These are phyloP conservation scores for Berberis thunbergii DNA, from an alignment of 164 flowering plant species.

Conservation along the genomic window DNA sequence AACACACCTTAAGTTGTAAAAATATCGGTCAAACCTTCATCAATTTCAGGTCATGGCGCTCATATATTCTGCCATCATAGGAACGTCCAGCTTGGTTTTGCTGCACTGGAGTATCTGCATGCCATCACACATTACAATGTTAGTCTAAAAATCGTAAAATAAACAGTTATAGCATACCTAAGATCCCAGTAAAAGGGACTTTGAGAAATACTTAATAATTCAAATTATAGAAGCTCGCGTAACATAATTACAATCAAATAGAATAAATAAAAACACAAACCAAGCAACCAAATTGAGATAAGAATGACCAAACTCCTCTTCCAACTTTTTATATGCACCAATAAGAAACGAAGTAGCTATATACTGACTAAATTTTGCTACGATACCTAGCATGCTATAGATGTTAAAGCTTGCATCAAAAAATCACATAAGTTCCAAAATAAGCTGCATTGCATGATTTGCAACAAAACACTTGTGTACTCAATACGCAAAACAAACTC, in stretches of 20 bases:
- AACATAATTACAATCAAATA: no score
- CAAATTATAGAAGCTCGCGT: no score
- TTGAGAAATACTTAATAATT: background rate
- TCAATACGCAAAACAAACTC: background rate
- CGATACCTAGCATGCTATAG: no score
- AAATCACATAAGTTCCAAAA: no score
- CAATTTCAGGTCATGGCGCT: conserved; percentile 39
- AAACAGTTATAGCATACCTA: background rate
- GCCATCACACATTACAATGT: conserved; percentile 13
- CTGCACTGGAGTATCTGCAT: conserved; percentile 28
- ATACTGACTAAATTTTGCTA: no score
- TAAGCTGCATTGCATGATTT: no score
- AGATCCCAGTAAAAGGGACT: background rate
- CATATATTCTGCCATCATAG: conserved; percentile 49
- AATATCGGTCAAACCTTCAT: conserved; percentile 34
- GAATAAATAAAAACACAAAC: background rate
- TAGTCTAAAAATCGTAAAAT: conserved; percentile 1
- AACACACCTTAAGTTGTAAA: no score
- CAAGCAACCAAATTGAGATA: background rate
- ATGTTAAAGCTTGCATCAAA: no score
- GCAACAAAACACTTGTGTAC: no score
- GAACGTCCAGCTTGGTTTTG: conserved; percentile 39
- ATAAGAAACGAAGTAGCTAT: no score
- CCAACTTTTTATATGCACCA: no score
- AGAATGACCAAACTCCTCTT: no score